Evolutionary conservation across 139 green algal species (phyloP).

Genomic region (Chlamydomonas eustigma): DNA sequence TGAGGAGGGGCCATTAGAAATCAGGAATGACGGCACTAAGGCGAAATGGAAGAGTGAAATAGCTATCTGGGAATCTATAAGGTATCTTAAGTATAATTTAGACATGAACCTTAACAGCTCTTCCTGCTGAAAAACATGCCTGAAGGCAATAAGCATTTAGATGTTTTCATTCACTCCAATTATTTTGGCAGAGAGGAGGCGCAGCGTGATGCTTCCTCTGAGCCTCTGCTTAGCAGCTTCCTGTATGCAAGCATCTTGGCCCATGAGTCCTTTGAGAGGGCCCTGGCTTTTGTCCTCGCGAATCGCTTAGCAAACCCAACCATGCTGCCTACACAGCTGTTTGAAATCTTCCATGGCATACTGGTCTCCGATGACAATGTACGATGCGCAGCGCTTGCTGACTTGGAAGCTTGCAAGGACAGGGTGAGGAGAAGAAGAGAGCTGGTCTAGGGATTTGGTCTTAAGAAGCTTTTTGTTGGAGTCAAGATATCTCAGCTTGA

Average conservation of each 20-base stretch:
- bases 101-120: no score
- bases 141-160: no score
- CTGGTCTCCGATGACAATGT: conserved; percentile 39
- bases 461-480: no score
- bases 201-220: conserved; percentile 49
- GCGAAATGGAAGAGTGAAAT: conserved; percentile 1
- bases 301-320: conserved; percentile 88
- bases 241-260: conserved; percentile 91
- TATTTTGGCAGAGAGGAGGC: conserved; percentile 8
- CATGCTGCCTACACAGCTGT: conserved; percentile 90
- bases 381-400: conserved; percentile 47
- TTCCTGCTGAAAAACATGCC: no score
- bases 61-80: neutral
- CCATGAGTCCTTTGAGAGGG: conserved; percentile 76
- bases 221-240: conserved; percentile 88
- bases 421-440: conserved; percentile 46
- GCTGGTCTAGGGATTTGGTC: no score
- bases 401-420: conserved; percentile 64
- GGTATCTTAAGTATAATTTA: no score
- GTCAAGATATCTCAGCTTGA: no score
- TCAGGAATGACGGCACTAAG: neutral
- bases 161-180: neutral
- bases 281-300: conserved; percentile 88
- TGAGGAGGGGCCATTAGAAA: neutral
- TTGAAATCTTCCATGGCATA: conserved; percentile 72